Conservation (phyloP, 768 basidiomycete genomes). For the Russula earlei region DNA sequence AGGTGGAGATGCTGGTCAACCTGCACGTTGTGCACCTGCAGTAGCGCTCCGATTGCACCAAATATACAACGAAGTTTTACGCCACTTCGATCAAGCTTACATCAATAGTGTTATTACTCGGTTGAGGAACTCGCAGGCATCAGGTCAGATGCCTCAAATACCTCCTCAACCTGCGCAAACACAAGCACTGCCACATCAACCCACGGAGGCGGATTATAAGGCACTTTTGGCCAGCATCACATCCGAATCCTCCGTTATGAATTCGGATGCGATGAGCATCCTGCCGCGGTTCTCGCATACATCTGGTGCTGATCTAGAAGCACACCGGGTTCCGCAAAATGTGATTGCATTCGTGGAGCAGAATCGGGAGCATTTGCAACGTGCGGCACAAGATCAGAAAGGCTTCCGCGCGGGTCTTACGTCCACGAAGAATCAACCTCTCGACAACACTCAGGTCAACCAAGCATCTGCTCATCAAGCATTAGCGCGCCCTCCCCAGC, state of each 20-base stretch:
- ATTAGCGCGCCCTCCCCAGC: no score
- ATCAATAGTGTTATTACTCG: not conserved
- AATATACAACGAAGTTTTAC: not conserved
- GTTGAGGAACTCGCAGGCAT: not conserved
- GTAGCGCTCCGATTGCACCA: constrained; percentile 4
- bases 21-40: not conserved
- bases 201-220: constrained; percentile 6
- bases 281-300: constrained; percentile 1
- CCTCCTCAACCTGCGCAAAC: not conserved
- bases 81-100: constrained; percentile 7
- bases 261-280: not conserved
- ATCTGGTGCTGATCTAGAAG: no score
- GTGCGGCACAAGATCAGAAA: no score
- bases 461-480: no score
- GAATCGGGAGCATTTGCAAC: no score
- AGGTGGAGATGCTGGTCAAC: not conserved
- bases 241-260: not conserved
- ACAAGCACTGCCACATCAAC: not conserved
- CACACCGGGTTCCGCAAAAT: no score
- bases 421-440: no score
- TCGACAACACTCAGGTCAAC: no score
- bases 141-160: not conserved
- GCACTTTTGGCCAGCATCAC: not conserved
- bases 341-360: no score
- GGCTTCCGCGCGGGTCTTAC: no score